phyloP scores from a whole-genome alignment of 768 basidiomycete genomes.

The Kwoniella shandongensis region DNA sequence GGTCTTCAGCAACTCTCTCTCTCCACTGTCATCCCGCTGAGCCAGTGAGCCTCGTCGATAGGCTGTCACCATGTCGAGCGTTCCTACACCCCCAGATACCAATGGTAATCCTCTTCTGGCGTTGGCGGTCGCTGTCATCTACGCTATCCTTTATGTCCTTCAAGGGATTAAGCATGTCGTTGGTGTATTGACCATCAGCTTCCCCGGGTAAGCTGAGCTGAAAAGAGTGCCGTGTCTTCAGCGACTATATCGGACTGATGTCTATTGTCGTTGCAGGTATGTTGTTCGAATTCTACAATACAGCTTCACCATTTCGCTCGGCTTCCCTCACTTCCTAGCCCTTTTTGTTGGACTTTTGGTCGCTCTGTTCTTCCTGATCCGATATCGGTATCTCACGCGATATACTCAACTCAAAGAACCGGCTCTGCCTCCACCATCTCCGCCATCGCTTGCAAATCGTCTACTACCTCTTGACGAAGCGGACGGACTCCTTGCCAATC shows the following conservation, averaged over 20 bases:
- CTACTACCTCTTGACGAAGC: conserved; percentile 65
- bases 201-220: conserved; percentile 62
- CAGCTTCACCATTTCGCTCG: conserved; percentile 62
- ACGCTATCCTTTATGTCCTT: conserved; percentile 50
- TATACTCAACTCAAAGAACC: conserved; percentile 55
- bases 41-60: background rate
- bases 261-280: conserved; percentile 20
- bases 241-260: background rate
- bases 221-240: background rate
- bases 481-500: conserved; percentile 56
- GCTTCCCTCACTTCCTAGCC: conserved; percentile 85
- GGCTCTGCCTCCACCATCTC: conserved; percentile 38
- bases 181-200: conserved; percentile 75
- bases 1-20: too few relatives aligned
- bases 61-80: conserved; percentile 8
- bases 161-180: conserved; percentile 57
- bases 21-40: too few relatives aligned
- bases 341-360: conserved; percentile 69
- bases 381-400: conserved; percentile 57
- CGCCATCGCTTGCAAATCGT: conserved; percentile 53
- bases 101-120: conserved; percentile 47
- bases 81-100: conserved; percentile 19
- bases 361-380: conserved; percentile 78
- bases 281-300: conserved; percentile 52
- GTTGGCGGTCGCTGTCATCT: conserved; percentile 46